These are phyloP conservation scores for Ustilago trichophora DNA, from an alignment of 1,284 basidiomycete species.

Conservation along the genomic window DNA sequence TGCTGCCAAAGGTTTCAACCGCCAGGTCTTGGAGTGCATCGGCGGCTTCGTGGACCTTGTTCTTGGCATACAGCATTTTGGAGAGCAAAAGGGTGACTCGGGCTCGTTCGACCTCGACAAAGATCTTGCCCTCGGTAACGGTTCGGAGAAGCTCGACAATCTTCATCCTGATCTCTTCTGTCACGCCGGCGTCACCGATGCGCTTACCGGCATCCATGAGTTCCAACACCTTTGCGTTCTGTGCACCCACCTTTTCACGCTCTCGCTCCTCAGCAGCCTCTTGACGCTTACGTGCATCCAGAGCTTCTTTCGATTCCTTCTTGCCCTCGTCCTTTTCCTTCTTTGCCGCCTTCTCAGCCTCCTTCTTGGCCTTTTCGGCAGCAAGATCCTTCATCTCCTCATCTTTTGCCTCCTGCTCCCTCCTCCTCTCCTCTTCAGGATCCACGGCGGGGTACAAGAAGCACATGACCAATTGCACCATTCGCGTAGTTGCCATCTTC, in stretches of 20 bases:
- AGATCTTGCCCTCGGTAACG: conserved; percentile 98
- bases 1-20: conserved; percentile 97
- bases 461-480: conserved; percentile 72
- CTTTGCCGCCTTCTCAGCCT: conserved; percentile 27
- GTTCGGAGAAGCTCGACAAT: conserved; percentile 79
- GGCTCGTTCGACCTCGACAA: conserved; percentile 94
- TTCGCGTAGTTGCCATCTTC: conserved; percentile 85
- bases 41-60: conserved; percentile 59
- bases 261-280: conserved; percentile 47
- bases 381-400: conserved; percentile 44
- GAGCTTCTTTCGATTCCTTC: conserved; percentile 40
- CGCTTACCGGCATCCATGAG: conserved; percentile 55
- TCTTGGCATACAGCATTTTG: conserved; percentile 54
- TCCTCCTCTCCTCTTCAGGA: conserved; percentile 71
- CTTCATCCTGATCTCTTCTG: conserved; percentile 43
- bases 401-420: conserved; percentile 38
- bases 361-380: conserved; percentile 38
- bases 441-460: conserved; percentile 58
- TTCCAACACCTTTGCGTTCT: conserved; percentile 51
- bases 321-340: conserved; percentile 39
- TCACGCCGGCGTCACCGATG: conserved; percentile 54
- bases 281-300: conserved; percentile 27
- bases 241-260: conserved; percentile 52
- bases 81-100: conserved; percentile 72
- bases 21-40: conserved; percentile 83